Conservation (phyloP, 2,329 filamentous ascomycete species). For the Trichoderma asperellum region DNA sequence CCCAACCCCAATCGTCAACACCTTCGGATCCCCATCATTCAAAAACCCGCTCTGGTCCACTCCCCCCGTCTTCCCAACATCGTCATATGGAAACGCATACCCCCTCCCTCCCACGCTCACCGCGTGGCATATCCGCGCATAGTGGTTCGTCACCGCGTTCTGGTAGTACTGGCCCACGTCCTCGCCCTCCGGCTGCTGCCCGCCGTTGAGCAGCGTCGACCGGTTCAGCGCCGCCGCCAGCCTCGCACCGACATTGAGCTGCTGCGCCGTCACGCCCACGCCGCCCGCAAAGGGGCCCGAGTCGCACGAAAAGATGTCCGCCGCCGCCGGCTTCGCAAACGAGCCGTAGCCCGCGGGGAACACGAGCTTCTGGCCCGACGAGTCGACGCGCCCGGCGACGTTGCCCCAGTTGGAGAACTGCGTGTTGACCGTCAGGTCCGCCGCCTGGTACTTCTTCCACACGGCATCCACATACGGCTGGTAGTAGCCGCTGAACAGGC, state of each 20-base stretch:
- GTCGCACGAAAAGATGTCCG: slow-evolving; percentile 57
- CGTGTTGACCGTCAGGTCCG: slow-evolving; percentile 56
- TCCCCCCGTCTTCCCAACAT: slow-evolving; percentile 61
- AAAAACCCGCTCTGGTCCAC: slow-evolving; percentile 66
- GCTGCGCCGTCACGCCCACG: slow-evolving; percentile 48
- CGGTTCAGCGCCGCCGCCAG: slow-evolving; percentile 77
- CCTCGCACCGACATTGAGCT: slow-evolving; percentile 70
- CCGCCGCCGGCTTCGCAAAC: slow-evolving; percentile 53
- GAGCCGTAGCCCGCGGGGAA: slow-evolving; percentile 48
- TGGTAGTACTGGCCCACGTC: slow-evolving; percentile 56
- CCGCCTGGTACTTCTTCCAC: slow-evolving; percentile 53
- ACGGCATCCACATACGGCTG: slow-evolving; percentile 54
- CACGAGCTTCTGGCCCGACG: slow-evolving; percentile 41
- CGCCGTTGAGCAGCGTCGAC: slow-evolving; percentile 63
- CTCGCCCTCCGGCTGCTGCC: slow-evolving; percentile 58
- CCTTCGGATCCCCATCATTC: slow-evolving; percentile 57
- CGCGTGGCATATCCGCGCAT: slow-evolving; percentile 66
- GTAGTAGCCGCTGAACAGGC: slow-evolving; percentile 57
- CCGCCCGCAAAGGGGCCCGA: slow-evolving; percentile 59
- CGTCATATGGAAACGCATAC: slow-evolving; percentile 74
- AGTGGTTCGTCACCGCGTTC: slow-evolving; percentile 65
- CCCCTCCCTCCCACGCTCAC: slow-evolving; percentile 62
- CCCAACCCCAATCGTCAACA: slow-evolving; percentile 62
- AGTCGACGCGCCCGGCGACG: slow-evolving; percentile 48
- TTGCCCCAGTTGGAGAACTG: slow-evolving; percentile 55